phyloP scores from a whole-genome alignment of 2,329 filamentous ascomycete species.

The Alternaria infectoria region DNA sequence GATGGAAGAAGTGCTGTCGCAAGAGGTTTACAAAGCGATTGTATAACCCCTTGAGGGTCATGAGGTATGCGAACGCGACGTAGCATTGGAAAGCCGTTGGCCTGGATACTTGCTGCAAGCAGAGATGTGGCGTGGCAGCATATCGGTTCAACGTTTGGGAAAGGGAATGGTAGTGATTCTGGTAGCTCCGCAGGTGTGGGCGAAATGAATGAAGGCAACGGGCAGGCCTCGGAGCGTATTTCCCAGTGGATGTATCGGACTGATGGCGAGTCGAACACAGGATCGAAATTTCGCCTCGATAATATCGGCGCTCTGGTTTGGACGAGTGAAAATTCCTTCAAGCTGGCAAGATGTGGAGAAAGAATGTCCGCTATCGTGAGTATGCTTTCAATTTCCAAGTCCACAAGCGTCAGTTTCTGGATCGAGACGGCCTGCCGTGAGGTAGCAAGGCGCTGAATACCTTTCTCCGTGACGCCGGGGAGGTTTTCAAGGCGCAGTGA shows the following conservation, averaged over 20 bases:
- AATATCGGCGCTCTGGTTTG: constrained; percentile 59
- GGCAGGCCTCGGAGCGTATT: constrained; percentile 51
- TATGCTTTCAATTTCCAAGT: constrained; percentile 60
- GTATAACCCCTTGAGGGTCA: constrained; percentile 73
- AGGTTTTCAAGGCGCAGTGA: constrained; percentile 64
- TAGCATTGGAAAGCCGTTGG: constrained; percentile 68
- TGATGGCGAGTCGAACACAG: constrained; percentile 56
- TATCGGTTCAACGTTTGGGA: constrained; percentile 48
- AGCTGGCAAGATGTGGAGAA: constrained; percentile 49
- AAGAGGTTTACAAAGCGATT: constrained; percentile 70
- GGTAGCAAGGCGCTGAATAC: constrained; percentile 59
- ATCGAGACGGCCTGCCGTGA: constrained; percentile 55
- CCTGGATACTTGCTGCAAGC: constrained; percentile 67
- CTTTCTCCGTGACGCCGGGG: constrained; percentile 62
- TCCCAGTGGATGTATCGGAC: constrained; percentile 65
- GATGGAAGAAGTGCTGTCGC: constrained; percentile 60
- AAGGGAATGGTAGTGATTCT: constrained; percentile 20
- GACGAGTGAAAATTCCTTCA: constrained; percentile 59
- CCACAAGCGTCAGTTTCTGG: constrained; percentile 57
- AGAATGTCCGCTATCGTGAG: constrained; percentile 61
- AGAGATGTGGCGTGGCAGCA: constrained; percentile 64
- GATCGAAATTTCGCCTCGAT: constrained; percentile 51
- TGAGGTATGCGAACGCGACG: constrained; percentile 67
- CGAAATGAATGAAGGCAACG: constrained; percentile 15
- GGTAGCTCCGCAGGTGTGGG: background rate